phyloP scores from a whole-genome alignment of 139 green algal species.

The Coccomyxa sp. region DNA sequence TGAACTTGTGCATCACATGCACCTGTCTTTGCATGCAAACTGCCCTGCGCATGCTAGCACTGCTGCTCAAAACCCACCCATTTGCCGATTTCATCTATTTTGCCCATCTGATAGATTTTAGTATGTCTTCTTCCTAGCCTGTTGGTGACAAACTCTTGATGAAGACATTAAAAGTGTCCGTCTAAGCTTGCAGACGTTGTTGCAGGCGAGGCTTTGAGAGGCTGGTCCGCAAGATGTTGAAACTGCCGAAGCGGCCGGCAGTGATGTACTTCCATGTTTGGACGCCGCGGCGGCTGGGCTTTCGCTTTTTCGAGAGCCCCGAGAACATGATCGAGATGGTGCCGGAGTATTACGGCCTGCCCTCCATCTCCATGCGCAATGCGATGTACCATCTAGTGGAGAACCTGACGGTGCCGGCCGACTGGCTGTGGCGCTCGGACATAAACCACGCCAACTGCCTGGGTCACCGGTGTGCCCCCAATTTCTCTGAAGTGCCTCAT shows the following conservation, averaged over 20 bases:
- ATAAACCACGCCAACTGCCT: constrained; percentile 3
- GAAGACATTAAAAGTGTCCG: too few relatives aligned
- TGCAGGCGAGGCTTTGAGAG: background rate
- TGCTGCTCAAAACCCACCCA: too few relatives aligned
- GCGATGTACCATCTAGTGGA: background rate
- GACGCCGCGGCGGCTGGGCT: background rate
- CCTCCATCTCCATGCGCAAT: constrained; percentile 2
- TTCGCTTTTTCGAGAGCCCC: background rate
- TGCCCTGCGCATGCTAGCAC: too few relatives aligned
- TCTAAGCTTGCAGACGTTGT: too few relatives aligned
- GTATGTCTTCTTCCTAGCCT: too few relatives aligned
- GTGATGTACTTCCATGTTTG: background rate
- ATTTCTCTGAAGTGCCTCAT: background rate
- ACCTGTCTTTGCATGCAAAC: too few relatives aligned
- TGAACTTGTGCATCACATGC: too few relatives aligned
- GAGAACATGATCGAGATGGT: background rate
- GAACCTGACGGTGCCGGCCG: background rate
- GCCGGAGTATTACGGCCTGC: background rate
- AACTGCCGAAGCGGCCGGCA: background rate
- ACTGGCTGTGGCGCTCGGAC: background rate
- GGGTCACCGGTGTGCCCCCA: background rate
- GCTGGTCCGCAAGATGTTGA: background rate
- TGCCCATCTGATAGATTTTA: too few relatives aligned
- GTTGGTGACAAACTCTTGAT: too few relatives aligned
- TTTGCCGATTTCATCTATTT: too few relatives aligned